Conservation (phyloP, 2,329 filamentous ascomycete species). For the Aureobasidium sp. region DNA sequence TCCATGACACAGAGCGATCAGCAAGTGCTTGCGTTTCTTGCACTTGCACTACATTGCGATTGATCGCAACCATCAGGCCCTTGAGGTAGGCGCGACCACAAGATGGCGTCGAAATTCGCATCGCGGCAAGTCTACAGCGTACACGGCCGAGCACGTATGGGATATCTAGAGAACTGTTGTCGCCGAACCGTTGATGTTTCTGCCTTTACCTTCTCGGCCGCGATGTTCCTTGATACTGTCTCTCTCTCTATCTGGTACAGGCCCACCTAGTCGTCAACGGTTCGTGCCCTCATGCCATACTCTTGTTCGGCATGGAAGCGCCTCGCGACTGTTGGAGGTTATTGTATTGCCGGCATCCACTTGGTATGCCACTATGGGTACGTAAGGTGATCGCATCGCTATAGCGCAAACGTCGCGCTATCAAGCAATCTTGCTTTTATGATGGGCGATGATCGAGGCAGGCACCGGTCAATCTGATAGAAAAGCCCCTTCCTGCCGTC, state of each 20-base stretch:
- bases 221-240: background rate
- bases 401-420: slow-evolving; percentile 3
- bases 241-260: background rate
- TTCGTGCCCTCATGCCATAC: background rate
- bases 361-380: background rate
- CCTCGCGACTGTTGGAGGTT: background rate
- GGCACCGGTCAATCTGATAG: background rate
- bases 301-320: background rate
- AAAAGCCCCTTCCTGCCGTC: background rate
- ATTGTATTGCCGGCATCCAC: background rate
- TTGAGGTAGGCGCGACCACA: background rate
- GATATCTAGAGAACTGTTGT: background rate
- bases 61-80: too few relatives aligned
- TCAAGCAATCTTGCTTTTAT: background rate
- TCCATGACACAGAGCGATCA: background rate
- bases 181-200: background rate
- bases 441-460: background rate
- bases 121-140: background rate
- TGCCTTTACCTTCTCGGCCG: background rate
- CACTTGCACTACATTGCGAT: background rate
- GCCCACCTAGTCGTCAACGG: background rate
- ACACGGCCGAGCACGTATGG: background rate
- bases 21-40: background rate
- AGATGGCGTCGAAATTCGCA: background rate
- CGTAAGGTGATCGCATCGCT: background rate